Conservation (phyloP, 139 green algal genomes). For the Closterium sp. region DNA sequence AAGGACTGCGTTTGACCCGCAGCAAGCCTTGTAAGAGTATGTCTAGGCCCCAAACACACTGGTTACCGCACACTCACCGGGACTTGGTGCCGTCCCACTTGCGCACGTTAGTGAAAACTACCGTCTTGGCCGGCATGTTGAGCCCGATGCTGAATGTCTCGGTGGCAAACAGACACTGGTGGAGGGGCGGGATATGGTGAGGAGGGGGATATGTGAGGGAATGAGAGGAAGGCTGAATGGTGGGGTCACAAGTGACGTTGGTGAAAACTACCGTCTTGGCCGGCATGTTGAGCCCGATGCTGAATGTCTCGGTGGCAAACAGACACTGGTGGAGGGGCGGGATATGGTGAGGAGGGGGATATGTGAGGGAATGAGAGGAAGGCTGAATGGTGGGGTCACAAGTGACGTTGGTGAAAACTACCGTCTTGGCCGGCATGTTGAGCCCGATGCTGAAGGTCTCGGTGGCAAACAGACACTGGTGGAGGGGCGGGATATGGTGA, state of each 20-base stretch:
- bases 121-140: slow-evolving; percentile 83
- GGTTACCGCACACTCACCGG: too few species aligned
- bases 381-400: not conserved
- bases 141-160: slow-evolving; percentile 84
- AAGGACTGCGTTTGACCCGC: too few species aligned
- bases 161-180: slow-evolving; percentile 72
- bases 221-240: not conserved
- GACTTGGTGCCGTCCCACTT: slow-evolving; percentile 72
- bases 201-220: too few species aligned
- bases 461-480: slow-evolving; percentile 69
- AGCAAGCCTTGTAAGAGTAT: too few species aligned
- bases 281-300: slow-evolving; percentile 84
- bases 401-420: slow-evolving; percentile 78
- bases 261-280: slow-evolving; percentile 79
- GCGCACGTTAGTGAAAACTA: slow-evolving; percentile 71
- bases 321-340: slow-evolving; percentile 42
- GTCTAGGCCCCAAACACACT: too few species aligned
- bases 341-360: too few species aligned
- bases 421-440: slow-evolving; percentile 95
- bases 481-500: too few species aligned
- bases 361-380: too few species aligned
- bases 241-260: slow-evolving; percentile 29
- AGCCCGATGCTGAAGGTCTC: slow-evolving; percentile 91
- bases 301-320: slow-evolving; percentile 87
- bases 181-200: not conserved